A percentile compares a stretch with the other conserved stretches of the same genome.
phyloP scores from a whole-genome alignment of 352 stramenopile species.

The Globisporangium nunn region DNA sequence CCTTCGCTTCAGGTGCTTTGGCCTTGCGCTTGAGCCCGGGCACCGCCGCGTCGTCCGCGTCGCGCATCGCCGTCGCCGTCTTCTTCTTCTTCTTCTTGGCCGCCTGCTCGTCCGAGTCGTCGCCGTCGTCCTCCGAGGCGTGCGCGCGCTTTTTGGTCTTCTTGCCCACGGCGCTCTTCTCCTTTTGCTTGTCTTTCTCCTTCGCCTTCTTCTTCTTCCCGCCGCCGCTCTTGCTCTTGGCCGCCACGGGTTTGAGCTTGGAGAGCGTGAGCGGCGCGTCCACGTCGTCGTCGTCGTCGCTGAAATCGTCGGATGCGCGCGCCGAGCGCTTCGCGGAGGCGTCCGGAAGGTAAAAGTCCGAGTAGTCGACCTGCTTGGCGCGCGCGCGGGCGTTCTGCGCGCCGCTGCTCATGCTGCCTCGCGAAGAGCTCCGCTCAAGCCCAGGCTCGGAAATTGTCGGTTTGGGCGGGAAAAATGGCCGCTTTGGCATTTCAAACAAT shows the following conservation, averaged over 20 bases:
- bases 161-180: not conserved
- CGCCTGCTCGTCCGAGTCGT: not conserved
- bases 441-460: too few relatives aligned
- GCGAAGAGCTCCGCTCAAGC: not conserved
- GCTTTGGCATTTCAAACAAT: too few relatives aligned
- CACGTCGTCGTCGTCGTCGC: conserved; percentile 27
- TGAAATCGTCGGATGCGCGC: conserved; percentile 16
- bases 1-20: not conserved
- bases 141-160: conserved; percentile 14
- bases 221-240: conserved; percentile 11
- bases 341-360: conserved; percentile 24
- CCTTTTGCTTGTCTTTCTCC: conserved; percentile 9
- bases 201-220: conserved; percentile 2
- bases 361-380: conserved; percentile 30
- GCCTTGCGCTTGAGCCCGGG: not conserved
- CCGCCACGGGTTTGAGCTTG: conserved; percentile 11
- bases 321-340: conserved; percentile 11
- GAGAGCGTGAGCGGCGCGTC: conserved; percentile 13
- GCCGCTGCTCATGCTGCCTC: conserved; percentile 17
- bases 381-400: conserved; percentile 31
- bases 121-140: not conserved
- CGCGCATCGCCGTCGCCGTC: not conserved
- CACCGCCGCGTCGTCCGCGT: not conserved
- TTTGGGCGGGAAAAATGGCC: too few relatives aligned
- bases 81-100: conserved; percentile 7